Percentiles rank a stretch among this genome's conserved stretches.
Evolutionary conservation across 139 green algal species (phyloP).

Genomic region (Coccomyxa sp.): DNA sequence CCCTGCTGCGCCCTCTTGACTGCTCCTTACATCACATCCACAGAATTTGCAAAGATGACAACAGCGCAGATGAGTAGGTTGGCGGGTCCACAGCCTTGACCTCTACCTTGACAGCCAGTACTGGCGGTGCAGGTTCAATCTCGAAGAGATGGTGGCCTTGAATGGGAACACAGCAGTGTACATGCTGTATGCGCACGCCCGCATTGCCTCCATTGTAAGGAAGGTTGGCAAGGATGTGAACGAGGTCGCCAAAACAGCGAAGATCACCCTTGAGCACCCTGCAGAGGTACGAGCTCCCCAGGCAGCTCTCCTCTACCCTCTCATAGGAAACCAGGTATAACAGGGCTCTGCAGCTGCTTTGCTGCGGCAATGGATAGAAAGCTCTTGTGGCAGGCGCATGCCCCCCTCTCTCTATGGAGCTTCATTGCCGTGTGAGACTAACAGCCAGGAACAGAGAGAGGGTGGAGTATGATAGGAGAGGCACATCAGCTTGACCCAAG

Average conservation of each 20-base stretch:
- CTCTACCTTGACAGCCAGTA: too few species aligned
- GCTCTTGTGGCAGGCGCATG: not conserved
- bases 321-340: too few species aligned
- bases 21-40: too few species aligned
- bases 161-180: constrained; percentile 98
- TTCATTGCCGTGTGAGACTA: not conserved
- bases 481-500: not conserved
- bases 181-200: constrained; percentile 94
- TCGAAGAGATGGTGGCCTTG: constrained; percentile 91
- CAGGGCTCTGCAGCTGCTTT: too few species aligned
- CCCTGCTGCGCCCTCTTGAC: too few species aligned
- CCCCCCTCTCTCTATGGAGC: not conserved
- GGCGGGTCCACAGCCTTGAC: not conserved
- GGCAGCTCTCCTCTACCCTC: too few species aligned
- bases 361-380: too few species aligned
- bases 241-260: constrained; percentile 31
- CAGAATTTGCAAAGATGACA: too few species aligned
- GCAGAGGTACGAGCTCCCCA: constrained; percentile 38
- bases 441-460: not conserved
- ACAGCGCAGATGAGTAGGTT: too few species aligned
- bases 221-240: constrained; percentile 60
- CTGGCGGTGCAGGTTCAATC: constrained; percentile 75
- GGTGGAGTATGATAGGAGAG: not conserved
- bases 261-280: constrained; percentile 47
- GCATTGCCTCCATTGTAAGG: constrained; percentile 78